A percentile compares a stretch with the other conserved stretches of the same genome.
These are phyloP conservation scores for Cyberlindnera subsufficiens DNA, from an alignment of 805 yeast genomes.

Conservation along the genomic window DNA sequence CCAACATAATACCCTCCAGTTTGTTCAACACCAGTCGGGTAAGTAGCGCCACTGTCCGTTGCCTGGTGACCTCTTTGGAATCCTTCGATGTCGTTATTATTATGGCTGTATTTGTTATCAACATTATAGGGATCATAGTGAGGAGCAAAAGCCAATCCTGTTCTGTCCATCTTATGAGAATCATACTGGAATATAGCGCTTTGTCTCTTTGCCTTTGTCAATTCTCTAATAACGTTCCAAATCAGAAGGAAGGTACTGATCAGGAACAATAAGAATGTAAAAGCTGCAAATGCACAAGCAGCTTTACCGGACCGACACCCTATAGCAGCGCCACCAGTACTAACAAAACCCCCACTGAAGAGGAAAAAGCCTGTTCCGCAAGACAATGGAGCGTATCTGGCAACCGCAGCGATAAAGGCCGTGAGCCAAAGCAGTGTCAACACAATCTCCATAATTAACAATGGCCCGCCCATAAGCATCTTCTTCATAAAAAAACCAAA, in stretches of 20 bases:
- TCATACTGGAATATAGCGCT: neutral
- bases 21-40: neutral
- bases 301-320: conserved; percentile 13
- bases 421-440: conserved; percentile 28
- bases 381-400: conserved; percentile 24
- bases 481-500: conserved; percentile 16
- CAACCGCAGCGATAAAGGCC: conserved; percentile 29
- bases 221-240: conserved; percentile 23
- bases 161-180: neutral
- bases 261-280: conserved; percentile 22
- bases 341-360: neutral
- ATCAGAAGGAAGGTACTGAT: conserved; percentile 22
- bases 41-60: neutral
- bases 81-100: neutral
- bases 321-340: neutral
- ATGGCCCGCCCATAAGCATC: conserved; percentile 22
- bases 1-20: neutral
- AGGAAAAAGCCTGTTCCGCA: conserved; percentile 11
- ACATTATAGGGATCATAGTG: neutral
- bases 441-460: conserved; percentile 24
- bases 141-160: neutral
- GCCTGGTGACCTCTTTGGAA: neutral
- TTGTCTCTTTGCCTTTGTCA: conserved; percentile 2
- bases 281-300: conserved; percentile 12
- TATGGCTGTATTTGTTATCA: neutral